Conservation (phyloP, 148 eudicot genomes). For the Fallopia convolvulus region DNA sequence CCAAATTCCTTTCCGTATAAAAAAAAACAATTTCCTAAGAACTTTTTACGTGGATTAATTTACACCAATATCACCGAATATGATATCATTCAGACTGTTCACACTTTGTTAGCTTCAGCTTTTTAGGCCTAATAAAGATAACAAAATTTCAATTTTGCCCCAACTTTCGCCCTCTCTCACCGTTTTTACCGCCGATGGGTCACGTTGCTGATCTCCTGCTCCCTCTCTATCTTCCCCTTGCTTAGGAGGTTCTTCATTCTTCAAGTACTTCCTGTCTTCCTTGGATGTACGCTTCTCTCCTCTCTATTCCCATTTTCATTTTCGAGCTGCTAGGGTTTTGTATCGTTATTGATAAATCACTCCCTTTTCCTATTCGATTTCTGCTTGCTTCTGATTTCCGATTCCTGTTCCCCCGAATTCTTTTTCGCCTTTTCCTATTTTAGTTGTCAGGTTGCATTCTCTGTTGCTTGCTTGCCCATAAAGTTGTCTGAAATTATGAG, state of each 20-base stretch:
- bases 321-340: conserved; percentile 3
- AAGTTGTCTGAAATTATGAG: neutral
- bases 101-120: conserved; percentile 5
- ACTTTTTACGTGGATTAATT: too few relatives aligned
- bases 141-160: conserved; percentile 3
- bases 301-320: neutral
- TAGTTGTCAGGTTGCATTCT: conserved; percentile 3
- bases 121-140: neutral
- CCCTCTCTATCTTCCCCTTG: neutral
- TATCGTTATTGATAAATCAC: neutral
- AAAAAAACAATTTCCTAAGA: too few relatives aligned
- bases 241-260: neutral
- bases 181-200: conserved; percentile 9
- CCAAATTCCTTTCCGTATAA: too few relatives aligned
- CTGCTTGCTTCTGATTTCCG: conserved; percentile 10
- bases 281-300: conserved; percentile 3
- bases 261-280: neutral
- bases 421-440: conserved; percentile 7
- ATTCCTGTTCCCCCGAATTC: neutral
- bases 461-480: conserved; percentile 3
- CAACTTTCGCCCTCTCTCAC: neutral
- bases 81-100: neutral
- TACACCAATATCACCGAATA: too few relatives aligned
- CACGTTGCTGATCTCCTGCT: conserved; percentile 7
- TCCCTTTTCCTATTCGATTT: conserved; percentile 1